Base-by-base conservation (phyloP, 177 flowering plant species). In the Tripterygium wilfordii region DNA sequence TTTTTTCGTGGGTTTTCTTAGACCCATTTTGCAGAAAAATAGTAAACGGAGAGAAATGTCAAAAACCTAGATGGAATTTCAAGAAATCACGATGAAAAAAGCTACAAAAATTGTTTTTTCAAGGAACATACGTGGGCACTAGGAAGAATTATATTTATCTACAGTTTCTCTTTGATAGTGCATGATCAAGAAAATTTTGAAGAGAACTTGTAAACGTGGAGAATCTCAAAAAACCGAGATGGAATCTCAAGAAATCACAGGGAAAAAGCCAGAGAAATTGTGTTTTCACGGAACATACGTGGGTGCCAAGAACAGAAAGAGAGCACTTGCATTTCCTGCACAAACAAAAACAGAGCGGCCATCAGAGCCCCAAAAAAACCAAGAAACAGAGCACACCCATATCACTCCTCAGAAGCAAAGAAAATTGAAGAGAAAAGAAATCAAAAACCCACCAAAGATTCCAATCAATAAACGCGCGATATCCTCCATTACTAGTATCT, bases 271-370 rank as follows among this genome's bases (percentile, higher is more conserved):
- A 30, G 19, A 21, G 37, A 43, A 14, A 24, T 5, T 18, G 42
- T 10, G 48, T 4, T 19, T 10, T 17, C 8, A 2, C n/a, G 36
- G 13, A 39, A 12, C 79, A 41, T 59, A 79, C 88, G 49, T 39
- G 9, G 88, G 88, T 5, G 88, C 66, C 64, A 82, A 42, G 75
- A 82, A 82, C 43, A 82, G 74, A 61, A 79, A 78, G 66, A 82
- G 48, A 57, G 76, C 88, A 48, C 74, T 71, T 33, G 72, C 78
- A 66, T 82, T 78, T 52, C 88, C 88, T 78, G 77, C 12, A 51
- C 20, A 36, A 12, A 48, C n/a, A 31, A 19, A 35, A 13, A 17
- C 23, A 43, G 13, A 48, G 15, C 37, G 25, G 16, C 20, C 3
- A 18, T 33, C 13, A 57, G 44, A 26, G 8, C 27, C 7, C 28